Evolutionary conservation across 2,329 filamentous ascomycete genomes (phyloP).

Genomic region (Fusarium sp.): DNA sequence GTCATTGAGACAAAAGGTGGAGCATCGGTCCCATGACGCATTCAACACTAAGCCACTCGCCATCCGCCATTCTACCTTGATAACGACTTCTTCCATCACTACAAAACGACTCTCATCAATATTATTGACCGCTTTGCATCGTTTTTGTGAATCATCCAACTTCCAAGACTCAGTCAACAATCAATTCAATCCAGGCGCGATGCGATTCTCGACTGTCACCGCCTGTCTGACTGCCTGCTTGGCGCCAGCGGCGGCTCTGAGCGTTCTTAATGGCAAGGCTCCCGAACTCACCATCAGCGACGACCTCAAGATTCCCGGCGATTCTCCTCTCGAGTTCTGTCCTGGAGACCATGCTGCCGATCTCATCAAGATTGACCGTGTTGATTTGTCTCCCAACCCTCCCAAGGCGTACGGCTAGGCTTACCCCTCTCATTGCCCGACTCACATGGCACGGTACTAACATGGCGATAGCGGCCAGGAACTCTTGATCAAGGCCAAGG

Average conservation of each 20-base stretch:
- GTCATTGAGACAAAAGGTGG: constrained; percentile 41
- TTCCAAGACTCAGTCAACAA: neutral
- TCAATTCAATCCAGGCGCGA: constrained; percentile 31
- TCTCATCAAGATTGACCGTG: constrained; percentile 79
- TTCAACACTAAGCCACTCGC: constrained; percentile 45
- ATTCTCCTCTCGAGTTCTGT: constrained; percentile 88
- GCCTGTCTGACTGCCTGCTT: constrained; percentile 59
- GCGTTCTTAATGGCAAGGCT: constrained; percentile 52
- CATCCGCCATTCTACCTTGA: constrained; percentile 41
- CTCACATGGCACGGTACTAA: constrained; percentile 39
- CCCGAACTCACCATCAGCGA: constrained; percentile 58
- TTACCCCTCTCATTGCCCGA: constrained; percentile 13
- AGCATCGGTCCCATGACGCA: constrained; percentile 53
- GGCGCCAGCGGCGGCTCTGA: constrained; percentile 58
- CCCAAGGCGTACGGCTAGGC: constrained; percentile 77
- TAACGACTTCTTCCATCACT: constrained; percentile 40
- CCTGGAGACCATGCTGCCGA: constrained; percentile 72
- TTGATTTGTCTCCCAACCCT: constrained; percentile 87
- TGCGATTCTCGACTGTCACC: constrained; percentile 55
- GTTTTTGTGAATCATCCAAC: neutral
- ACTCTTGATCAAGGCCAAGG: constrained; percentile 82
- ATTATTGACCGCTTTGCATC: constrained; percentile 12
- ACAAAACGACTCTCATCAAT: constrained; percentile 20
- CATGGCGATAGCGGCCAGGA: constrained; percentile 71
- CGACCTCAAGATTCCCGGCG: constrained; percentile 77